phyloP scores from a whole-genome alignment of 495 filamentous ascomycete genomes.

The Usnea hakonensis region DNA sequence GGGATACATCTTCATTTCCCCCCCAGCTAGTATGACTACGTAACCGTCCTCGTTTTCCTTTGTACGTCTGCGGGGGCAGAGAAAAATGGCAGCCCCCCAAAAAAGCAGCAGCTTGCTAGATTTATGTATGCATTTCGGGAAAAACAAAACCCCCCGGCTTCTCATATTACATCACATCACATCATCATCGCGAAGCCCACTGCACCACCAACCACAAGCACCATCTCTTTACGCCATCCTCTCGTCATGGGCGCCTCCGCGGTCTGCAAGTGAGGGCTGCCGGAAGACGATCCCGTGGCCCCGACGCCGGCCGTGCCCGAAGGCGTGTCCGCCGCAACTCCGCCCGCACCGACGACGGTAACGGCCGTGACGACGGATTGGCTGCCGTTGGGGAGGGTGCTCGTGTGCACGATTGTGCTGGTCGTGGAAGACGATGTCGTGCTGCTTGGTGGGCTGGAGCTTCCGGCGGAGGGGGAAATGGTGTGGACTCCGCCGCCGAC shows the following conservation, averaged over 20 bases:
- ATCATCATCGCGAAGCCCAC: slow-evolving; percentile 27
- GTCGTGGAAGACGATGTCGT: slow-evolving; percentile 25
- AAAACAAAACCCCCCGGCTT: too few relatives aligned
- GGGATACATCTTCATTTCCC: too few relatives aligned
- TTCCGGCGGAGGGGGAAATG: slow-evolving; percentile 24
- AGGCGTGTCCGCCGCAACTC: slow-evolving; percentile 11
- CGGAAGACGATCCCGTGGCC: slow-evolving; percentile 2
- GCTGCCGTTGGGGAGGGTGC: slow-evolving; percentile 68
- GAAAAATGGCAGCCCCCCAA: too few relatives aligned
- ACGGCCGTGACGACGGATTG: slow-evolving; percentile 42
- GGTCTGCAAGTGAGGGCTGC: slow-evolving; percentile 39
- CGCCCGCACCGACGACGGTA: slow-evolving; percentile 36
- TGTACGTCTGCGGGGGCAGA: not conserved
- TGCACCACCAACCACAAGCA: slow-evolving; percentile 34
- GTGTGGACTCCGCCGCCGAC: slow-evolving; percentile 24
- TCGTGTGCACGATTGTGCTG: slow-evolving; percentile 35
- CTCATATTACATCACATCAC: too few relatives aligned
- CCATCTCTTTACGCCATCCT: slow-evolving; percentile 34
- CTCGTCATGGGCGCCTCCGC: slow-evolving; percentile 30
- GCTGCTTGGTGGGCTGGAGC: slow-evolving; percentile 27
- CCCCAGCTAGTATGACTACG: not conserved
- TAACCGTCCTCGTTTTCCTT: not conserved
- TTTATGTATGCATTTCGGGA: not conserved
- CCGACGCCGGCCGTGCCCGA: slow-evolving; percentile 24
- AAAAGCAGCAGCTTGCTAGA: too few relatives aligned